A percentile compares a stretch with the other conserved stretches of the same genome.
These are phyloP conservation scores for Emiliania huxleyi DNA, from an alignment of 78 protist genomes.

Conservation along the genomic window DNA sequence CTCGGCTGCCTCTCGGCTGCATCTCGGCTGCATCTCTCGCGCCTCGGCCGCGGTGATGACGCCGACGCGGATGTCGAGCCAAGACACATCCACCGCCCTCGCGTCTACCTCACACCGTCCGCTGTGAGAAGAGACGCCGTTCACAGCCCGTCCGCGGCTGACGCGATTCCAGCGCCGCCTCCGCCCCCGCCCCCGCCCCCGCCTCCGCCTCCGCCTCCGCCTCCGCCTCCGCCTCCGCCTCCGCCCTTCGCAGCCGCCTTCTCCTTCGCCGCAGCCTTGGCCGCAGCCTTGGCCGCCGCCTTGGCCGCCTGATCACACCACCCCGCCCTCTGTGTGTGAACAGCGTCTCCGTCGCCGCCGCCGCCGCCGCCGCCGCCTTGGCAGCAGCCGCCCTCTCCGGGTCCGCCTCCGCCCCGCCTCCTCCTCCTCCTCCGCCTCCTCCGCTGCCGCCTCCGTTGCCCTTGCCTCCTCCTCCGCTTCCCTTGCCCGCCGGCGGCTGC, in stretches of 20 bases:
- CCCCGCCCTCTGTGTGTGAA: too few relatives aligned
- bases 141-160: too few relatives aligned
- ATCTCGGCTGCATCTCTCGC: too few relatives aligned
- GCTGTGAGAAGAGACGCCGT: too few relatives aligned
- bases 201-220: not conserved
- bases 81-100: constrained; percentile 56
- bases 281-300: not conserved
- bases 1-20: too few relatives aligned
- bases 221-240: not conserved
- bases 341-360: not conserved
- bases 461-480: too few relatives aligned
- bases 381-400: not conserved
- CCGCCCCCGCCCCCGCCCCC: not conserved
- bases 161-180: too few relatives aligned
- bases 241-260: not conserved
- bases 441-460: too few relatives aligned
- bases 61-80: constrained; percentile 81
- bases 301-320: too few relatives aligned
- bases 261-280: not conserved
- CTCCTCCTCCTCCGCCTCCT: too few relatives aligned
- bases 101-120: too few relatives aligned
- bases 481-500: not conserved
- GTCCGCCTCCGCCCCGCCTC: not conserved
- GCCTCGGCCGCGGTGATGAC: constrained; percentile 60
- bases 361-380: not conserved